A percentile compares a stretch with the other conserved stretches of the same genome.
These are phyloP conservation scores for Vaccinium myrtillus DNA, from an alignment of 148 eudicot species.

Conservation along the genomic window DNA sequence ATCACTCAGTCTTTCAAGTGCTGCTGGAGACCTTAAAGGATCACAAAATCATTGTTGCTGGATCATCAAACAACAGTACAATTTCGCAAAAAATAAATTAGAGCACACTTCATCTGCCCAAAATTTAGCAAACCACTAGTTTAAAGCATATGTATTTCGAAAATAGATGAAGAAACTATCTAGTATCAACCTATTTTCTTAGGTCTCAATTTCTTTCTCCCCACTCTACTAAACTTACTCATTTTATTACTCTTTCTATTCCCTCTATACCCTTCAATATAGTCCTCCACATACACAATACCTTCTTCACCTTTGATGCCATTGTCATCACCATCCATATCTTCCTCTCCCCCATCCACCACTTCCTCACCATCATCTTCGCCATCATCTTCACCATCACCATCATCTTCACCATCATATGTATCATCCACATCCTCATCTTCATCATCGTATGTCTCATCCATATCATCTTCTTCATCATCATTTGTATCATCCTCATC, in stretches of 20 bases:
- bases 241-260: neutral
- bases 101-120: neutral
- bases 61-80: neutral
- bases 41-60: slow-evolving; percentile 1
- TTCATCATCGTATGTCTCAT: slow-evolving; percentile 34
- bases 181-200: neutral
- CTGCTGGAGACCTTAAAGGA: neutral
- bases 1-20: neutral
- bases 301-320: slow-evolving; percentile 3
- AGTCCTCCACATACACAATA: neutral
- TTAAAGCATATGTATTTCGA: neutral
- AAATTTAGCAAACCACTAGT: neutral
- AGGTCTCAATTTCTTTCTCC: neutral
- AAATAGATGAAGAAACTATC: neutral
- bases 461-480: slow-evolving; percentile 37
- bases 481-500: slow-evolving; percentile 19
- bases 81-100: neutral
- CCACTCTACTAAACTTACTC: neutral
- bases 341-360: slow-evolving; percentile 28
- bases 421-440: slow-evolving; percentile 25
- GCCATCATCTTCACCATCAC: slow-evolving; percentile 3
- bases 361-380: neutral
- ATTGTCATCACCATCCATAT: slow-evolving; percentile 22
- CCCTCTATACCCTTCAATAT: neutral
- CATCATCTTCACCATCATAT: slow-evolving; percentile 34